A percentile compares a stretch with the other conserved stretches of the same genome.
Evolutionary conservation across 2,329 filamentous ascomycete species (phyloP).

Genomic region (Stachybotrys elegans): DNA sequence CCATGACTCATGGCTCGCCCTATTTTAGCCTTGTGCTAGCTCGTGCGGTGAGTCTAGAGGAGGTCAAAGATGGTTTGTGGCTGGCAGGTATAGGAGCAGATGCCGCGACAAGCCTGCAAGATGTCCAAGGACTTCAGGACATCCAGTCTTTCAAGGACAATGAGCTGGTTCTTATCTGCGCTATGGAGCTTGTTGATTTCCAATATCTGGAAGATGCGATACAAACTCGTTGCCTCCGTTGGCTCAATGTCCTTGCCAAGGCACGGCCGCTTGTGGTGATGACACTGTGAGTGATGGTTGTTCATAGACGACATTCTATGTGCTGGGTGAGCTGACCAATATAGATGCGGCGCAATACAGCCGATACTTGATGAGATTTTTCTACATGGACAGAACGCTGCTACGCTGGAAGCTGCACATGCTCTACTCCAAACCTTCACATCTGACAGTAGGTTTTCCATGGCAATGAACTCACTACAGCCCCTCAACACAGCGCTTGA

Average conservation of each 20-base stretch:
- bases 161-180: constrained; percentile 57
- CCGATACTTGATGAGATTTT: constrained; percentile 57
- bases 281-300: constrained; percentile 44
- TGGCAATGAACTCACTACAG: constrained; percentile 40
- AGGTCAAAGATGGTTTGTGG: constrained; percentile 60
- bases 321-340: constrained; percentile 9
- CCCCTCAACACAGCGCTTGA: constrained; percentile 49
- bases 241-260: constrained; percentile 53
- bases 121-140: constrained; percentile 18
- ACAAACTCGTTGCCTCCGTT: constrained; percentile 53
- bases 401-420: constrained; percentile 57
- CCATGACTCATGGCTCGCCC: constrained; percentile 36
- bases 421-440: constrained; percentile 54
- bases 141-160: constrained; percentile 50
- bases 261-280: constrained; percentile 51
- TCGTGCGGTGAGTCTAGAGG: constrained; percentile 50
- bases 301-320: constrained; percentile 3
- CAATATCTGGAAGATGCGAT: constrained; percentile 57
- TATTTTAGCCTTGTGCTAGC: constrained; percentile 58
- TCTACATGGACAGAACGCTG: constrained; percentile 57
- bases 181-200: constrained; percentile 63
- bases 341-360: constrained; percentile 51
- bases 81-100: constrained; percentile 47
- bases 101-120: constrained; percentile 20
- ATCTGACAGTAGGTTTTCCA: constrained; percentile 45